These are phyloP conservation scores for Stemphylium vesicarium DNA, from an alignment of 2,329 filamentous ascomycete genomes.

Conservation along the genomic window DNA sequence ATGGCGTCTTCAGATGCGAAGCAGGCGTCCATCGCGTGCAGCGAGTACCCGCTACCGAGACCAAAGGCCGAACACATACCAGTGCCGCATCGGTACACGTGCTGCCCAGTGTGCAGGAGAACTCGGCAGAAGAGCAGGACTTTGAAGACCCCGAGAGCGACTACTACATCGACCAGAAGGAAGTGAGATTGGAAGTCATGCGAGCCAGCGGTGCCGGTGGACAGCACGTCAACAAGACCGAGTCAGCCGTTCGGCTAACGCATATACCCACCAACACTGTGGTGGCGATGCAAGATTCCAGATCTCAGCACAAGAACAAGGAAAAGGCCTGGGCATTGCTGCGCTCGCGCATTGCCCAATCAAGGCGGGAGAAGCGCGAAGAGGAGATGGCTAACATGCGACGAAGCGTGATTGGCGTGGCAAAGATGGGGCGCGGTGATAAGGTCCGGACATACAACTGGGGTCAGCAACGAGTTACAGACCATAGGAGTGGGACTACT, in stretches of 20 bases:
- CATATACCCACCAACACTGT: slow-evolving; percentile 86
- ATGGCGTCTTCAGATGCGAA: slow-evolving; percentile 81
- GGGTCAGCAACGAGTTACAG: slow-evolving; percentile 80
- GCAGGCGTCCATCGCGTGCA: slow-evolving; percentile 96
- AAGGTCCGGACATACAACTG: slow-evolving; percentile 95
- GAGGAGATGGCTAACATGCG: slow-evolving; percentile 76
- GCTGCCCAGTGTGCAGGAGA: slow-evolving; percentile 78
- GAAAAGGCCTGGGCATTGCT: slow-evolving; percentile 86
- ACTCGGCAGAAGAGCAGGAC: slow-evolving; percentile 59
- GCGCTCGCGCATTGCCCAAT: slow-evolving; percentile 80
- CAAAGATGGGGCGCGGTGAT: slow-evolving; percentile 83
- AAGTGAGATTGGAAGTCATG: slow-evolving; percentile 89
- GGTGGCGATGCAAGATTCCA: slow-evolving; percentile 89
- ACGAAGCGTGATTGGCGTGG: slow-evolving; percentile 79
- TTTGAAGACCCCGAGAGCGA: slow-evolving; percentile 86
- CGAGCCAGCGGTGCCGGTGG: slow-evolving; percentile 89
- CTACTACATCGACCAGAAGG: slow-evolving; percentile 85
- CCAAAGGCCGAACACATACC: slow-evolving; percentile 89
- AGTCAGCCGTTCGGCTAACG: slow-evolving; percentile 91
- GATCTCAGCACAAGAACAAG: slow-evolving; percentile 89
- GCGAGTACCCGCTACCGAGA: slow-evolving; percentile 89
- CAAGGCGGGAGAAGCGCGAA: slow-evolving; percentile 80
- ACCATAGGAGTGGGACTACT: slow-evolving; percentile 82
- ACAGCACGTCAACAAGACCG: slow-evolving; percentile 98
- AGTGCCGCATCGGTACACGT: slow-evolving; percentile 93